Evolutionary conservation across 2,329 filamentous ascomycete species (phyloP).

Genomic region (Fusarium sp.): DNA sequence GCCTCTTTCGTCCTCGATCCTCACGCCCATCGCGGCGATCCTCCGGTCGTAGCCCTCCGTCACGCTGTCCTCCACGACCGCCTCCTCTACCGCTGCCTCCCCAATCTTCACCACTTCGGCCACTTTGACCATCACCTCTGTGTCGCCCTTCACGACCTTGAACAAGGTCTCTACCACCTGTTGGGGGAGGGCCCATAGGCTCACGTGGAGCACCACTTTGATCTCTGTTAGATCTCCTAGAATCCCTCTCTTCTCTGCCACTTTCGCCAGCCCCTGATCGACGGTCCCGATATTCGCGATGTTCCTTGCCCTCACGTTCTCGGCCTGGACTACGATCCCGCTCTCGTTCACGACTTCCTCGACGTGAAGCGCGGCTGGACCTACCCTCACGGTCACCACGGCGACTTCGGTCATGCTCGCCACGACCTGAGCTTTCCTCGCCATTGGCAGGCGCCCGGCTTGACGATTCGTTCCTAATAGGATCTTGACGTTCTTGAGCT

Average conservation of each 20-base stretch:
- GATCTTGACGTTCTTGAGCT: slow-evolving; percentile 61
- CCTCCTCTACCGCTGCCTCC: slow-evolving; percentile 47
- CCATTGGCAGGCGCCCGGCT: slow-evolving; percentile 51
- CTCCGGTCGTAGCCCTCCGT: slow-evolving; percentile 47
- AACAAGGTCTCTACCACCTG: slow-evolving; percentile 48
- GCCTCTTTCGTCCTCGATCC: slow-evolving; percentile 54
- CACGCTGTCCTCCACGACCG: slow-evolving; percentile 51
- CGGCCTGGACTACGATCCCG: slow-evolving; percentile 61
- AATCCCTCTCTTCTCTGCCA: slow-evolving; percentile 52
- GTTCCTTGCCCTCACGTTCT: slow-evolving; percentile 60
- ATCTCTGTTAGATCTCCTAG: slow-evolving; percentile 46
- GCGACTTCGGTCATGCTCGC: slow-evolving; percentile 58
- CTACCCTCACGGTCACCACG: slow-evolving; percentile 58
- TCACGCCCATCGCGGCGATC: slow-evolving; percentile 51
- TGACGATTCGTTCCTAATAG: slow-evolving; percentile 53
- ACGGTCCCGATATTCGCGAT: slow-evolving; percentile 59
- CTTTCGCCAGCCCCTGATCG: slow-evolving; percentile 51
- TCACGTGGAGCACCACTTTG: slow-evolving; percentile 45
- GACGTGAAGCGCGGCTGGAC: slow-evolving; percentile 57
- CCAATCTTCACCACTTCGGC: slow-evolving; percentile 51
- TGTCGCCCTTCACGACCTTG: slow-evolving; percentile 51
- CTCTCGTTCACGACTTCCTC: slow-evolving; percentile 63
- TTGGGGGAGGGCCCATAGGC: slow-evolving; percentile 48
- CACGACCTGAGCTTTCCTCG: slow-evolving; percentile 47
- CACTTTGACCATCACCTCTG: slow-evolving; percentile 44